phyloP scores from a whole-genome alignment of 805 yeast species.

The Nakazawaea anatomiae region DNA sequence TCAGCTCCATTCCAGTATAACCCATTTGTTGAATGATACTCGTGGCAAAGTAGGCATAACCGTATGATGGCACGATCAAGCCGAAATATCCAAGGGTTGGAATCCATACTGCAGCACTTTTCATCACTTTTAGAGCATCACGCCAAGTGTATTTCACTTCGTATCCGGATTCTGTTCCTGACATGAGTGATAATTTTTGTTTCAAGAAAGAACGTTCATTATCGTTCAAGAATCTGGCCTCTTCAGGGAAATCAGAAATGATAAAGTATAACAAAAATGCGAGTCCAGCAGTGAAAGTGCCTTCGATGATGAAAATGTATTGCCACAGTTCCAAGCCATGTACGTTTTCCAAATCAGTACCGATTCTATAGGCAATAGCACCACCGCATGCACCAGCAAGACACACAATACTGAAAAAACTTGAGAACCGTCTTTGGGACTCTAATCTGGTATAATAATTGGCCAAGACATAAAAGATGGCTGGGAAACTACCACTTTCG shows the following conservation, averaged over 20 bases:
- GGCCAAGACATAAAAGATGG: constrained; percentile 37
- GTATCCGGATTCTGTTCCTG: constrained; percentile 37
- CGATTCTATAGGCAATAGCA: constrained; percentile 40
- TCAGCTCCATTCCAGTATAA: constrained; percentile 66
- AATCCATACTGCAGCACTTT: constrained; percentile 53
- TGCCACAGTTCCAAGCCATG: constrained; percentile 41
- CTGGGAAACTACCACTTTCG: constrained; percentile 39
- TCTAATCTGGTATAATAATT: constrained; percentile 35
- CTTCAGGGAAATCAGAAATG: constrained; percentile 48
- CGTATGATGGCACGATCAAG: constrained; percentile 65
- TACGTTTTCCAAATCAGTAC: constrained; percentile 27
- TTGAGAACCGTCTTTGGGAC: constrained; percentile 31
- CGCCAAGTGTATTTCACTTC: constrained; percentile 38
- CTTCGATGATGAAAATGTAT: constrained; percentile 48
- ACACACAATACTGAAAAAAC: constrained; percentile 38
- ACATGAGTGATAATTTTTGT: constrained; percentile 44
- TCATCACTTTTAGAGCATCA: constrained; percentile 45
- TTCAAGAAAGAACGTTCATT: constrained; percentile 41
- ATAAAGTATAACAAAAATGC: constrained; percentile 29
- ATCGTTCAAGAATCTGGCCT: constrained; percentile 26
- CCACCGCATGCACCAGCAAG: constrained; percentile 47
- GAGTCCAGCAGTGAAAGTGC: constrained; percentile 26
- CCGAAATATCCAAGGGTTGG: constrained; percentile 62
- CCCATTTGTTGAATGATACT: constrained; percentile 58
- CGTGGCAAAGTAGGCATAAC: constrained; percentile 71